Base-by-base conservation (phyloP, 75 land plant species). In the Azolla pinnata region DNA sequence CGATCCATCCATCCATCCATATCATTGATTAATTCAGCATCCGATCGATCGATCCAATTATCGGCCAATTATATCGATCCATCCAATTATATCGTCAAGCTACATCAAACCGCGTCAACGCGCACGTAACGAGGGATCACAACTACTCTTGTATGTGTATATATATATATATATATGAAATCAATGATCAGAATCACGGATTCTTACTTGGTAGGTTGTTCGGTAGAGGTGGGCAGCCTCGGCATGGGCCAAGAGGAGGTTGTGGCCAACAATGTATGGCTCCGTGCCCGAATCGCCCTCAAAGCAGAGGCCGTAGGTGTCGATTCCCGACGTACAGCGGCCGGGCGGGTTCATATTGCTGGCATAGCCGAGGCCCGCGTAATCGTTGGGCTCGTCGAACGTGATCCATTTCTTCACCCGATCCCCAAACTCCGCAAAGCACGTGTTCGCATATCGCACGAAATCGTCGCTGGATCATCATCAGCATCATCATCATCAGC, bases 231-330 rank as follows among this genome's bases (percentile, higher is more conserved):
- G 59, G 9, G 54, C 75, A 8, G 73, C 73, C 21, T 64, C 34
- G 1, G 75, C 78, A 63, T 82, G 85, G 20, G 85, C 67, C 0
- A 82, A 65, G 4, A 82, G 63, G 26, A 63, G 26, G 53, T 82
- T 54, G 62, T 82, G 85, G 38, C 50, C 50, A 0, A 60, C 81
- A 57, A 68, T 72, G 55, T 82, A 82, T 21, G 85, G 85, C 57
- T 82, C 82, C 0, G 62, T 67, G 0, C 58, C 33, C 1, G 82
- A 82, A 42, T 82, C 66, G 4, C 82, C 85, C 4, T n/a, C 75
- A 4, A 34, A 3, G 57, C 81, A 82, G n/a, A 63, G 40, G 9
- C 68, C 68, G 24, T 42, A 56, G 28, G 3, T 52, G 26, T 23
- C 54, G 3, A 52, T 52, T 0, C 29, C 29, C 25, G 64, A 19